phyloP scores from a whole-genome alignment of 305 asterid genomes.

The Solanum chacoense region DNA sequence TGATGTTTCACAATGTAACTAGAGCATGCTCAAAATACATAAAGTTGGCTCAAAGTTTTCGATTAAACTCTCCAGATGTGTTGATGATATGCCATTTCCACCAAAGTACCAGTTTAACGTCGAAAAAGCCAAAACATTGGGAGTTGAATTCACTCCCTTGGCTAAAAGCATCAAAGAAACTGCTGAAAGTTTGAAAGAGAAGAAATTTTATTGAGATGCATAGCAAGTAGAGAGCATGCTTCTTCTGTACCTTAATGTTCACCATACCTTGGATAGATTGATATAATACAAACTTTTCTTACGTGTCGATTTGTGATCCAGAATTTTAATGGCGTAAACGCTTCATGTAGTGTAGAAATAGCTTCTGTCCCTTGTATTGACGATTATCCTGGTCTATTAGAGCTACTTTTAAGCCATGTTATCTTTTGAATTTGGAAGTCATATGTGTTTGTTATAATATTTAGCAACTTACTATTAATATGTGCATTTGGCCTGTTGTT shows the following conservation, averaged over 20 bases:
- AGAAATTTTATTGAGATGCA: not conserved
- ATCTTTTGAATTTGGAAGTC: not conserved
- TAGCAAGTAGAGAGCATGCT: not conserved
- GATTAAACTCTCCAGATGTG: conserved; percentile 20
- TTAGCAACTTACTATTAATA: not conserved
- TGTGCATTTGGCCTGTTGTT: not conserved
- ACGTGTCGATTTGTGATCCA: not conserved
- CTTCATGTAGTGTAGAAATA: not conserved
- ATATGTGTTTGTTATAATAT: not conserved
- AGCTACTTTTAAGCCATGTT: not conserved
- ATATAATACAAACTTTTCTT: not conserved
- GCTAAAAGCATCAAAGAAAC: conserved; percentile 32
- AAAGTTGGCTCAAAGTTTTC: not conserved
- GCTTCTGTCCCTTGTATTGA: not conserved
- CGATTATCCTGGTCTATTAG: not conserved
- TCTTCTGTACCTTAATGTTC: not conserved
- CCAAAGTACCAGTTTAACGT: conserved; percentile 38
- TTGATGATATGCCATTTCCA: conserved; percentile 26
- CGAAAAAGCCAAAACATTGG: conserved; percentile 17
- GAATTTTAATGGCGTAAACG: not conserved
- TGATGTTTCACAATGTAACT: not conserved
- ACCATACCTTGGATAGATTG: not conserved
- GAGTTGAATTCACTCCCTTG: conserved; percentile 23
- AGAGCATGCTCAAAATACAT: not conserved
- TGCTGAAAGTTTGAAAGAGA: conserved; percentile 30